Base-by-base conservation (phyloP, 2,329 filamentous ascomycete genomes). In the Cladosporium sp. region DNA sequence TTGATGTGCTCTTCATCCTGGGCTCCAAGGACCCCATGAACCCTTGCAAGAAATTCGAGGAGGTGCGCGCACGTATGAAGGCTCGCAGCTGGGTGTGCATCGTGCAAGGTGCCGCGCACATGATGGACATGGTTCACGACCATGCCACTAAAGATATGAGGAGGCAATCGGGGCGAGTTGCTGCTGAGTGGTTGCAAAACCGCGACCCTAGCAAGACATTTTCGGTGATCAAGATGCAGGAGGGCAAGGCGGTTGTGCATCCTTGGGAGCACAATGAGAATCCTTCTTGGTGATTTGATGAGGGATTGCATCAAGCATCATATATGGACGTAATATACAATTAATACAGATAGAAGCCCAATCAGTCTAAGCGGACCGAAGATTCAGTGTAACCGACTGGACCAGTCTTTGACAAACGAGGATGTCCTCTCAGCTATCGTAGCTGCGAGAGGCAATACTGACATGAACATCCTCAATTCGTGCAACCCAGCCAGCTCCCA, bases 1-100 rank as follows among this genome's bases (percentile, higher is more conserved):
- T 70, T 0, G 65, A 69, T 24, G 73, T 77, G 5, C 61, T 78
- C 10, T 78, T 78, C 48, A 58, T 77, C 1, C 63, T 68, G 17
- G 76, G 75, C 0, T 67, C 67, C 10, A 64, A 62, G 62, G 73
- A 75, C 57, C 42, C 50, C n/a, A 70, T 71, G 70, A 74, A 73
- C 62, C 61, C 68, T 42, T 59, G 73, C 10, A 55, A 54, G 22
- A 50, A 64, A 36, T 62, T 75, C 13, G 50, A 62, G 4, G 60
- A 65, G 0, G 68, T 75, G 8, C 67, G 71, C 5, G 37, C 47
- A 22, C 70, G 66, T 62, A 77, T 78, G 75, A 64, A 59, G n/a
- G 73, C 71, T 15, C 64, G 55, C 58, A 71, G 63, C 36, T 73
- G 70, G 66, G 52, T 76, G 1, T 62, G 73, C 5, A 64, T 71